Evolutionary conservation across 495 filamentous ascomycete genomes (phyloP), one percentile per base, ranked within the genome.

Genomic region (Darksidea phi): DNA sequence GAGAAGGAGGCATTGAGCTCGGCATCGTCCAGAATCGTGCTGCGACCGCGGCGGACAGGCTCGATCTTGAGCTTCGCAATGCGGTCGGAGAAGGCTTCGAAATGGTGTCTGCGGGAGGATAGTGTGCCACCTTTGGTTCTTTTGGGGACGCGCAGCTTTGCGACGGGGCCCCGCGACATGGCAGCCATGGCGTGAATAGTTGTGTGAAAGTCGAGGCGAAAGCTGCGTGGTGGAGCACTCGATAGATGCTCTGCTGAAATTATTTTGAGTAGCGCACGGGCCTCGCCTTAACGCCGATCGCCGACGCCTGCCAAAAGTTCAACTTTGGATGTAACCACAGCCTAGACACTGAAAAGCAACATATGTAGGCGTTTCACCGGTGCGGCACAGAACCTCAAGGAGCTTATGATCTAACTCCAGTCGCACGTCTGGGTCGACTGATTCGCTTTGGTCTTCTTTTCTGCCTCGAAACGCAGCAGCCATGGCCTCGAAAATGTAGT

Each of bases 61-160:
- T 97, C 92, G 77, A 99, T 88, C 70, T 84, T 92, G 72, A 97
- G 79, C 73, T 94, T 96, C 64, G 91, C 84, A 70, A 99, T 90
- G 71, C 96, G 95, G 73, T 86, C 79, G 36, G 89, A 91, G 75
- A 99, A 99, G 48, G 86, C 84, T 77, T 99, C 88, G 81, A 90
- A 97, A 73, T 88, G 81, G 72, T 96, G 89, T 28, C 86, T 85
- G 66, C 88, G 91, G 63, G 85, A 85, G 28, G 91, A 88, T 62
- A 79, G 77, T 8, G 91, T 96, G 62, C 83, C 76, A 8, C 79
- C 67, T 48, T 68, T 72, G 52, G 58, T 62, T 4, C 74, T 77
- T 68, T 76, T 87, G 86, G 59, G 15, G 4, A 50, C n/a, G 7
- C 54, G 46, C 24, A 54, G 78, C 75, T 87, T 89, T 21, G 76